Conservation (phyloP, 352 stramenopile genomes). For the Phytopythium oedochilum region DNA sequence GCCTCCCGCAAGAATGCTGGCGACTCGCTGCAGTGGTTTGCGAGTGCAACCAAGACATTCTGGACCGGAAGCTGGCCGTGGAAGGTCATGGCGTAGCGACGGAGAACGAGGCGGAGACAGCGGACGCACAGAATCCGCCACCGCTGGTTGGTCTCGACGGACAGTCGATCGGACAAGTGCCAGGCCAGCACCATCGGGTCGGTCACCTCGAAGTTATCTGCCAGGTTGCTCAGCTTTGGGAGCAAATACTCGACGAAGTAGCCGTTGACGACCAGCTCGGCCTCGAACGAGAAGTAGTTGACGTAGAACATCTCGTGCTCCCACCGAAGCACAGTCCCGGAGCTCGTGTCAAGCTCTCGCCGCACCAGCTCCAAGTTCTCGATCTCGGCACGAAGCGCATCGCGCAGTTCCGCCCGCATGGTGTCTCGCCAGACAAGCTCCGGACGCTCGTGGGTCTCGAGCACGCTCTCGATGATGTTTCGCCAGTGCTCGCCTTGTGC, state of each 20-base stretch:
- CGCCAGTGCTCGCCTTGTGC: slow-evolving; percentile 71
- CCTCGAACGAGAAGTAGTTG: slow-evolving; percentile 64
- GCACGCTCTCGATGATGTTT: slow-evolving; percentile 55
- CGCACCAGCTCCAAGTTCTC: slow-evolving; percentile 9
- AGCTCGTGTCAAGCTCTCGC: slow-evolving; percentile 8
- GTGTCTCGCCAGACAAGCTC: slow-evolving; percentile 68
- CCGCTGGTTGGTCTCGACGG: slow-evolving; percentile 51
- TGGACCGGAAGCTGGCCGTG: slow-evolving; percentile 66
- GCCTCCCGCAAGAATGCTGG: slow-evolving; percentile 62
- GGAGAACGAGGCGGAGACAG: slow-evolving; percentile 65
- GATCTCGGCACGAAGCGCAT: slow-evolving; percentile 56
- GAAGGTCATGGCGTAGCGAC: slow-evolving; percentile 76
- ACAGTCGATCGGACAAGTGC: slow-evolving; percentile 73
- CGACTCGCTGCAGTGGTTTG: slow-evolving; percentile 41
- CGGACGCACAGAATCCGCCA: slow-evolving; percentile 57
- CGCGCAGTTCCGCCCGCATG: slow-evolving; percentile 58
- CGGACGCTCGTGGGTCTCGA: slow-evolving; percentile 53
- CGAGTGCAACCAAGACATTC: slow-evolving; percentile 40
- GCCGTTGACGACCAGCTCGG: slow-evolving; percentile 72
- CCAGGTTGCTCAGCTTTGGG: slow-evolving; percentile 55
- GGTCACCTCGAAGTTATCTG: slow-evolving; percentile 59
- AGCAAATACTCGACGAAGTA: slow-evolving; percentile 82
- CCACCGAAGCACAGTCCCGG: slow-evolving; percentile 38
- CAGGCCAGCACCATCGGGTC: slow-evolving; percentile 73
- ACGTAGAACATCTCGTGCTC: slow-evolving; percentile 83